Percentiles rank a stretch among this genome's conserved stretches.
Evolutionary conservation across 1,284 basidiomycete species (phyloP).

Genomic region (Naganishia albida): DNA sequence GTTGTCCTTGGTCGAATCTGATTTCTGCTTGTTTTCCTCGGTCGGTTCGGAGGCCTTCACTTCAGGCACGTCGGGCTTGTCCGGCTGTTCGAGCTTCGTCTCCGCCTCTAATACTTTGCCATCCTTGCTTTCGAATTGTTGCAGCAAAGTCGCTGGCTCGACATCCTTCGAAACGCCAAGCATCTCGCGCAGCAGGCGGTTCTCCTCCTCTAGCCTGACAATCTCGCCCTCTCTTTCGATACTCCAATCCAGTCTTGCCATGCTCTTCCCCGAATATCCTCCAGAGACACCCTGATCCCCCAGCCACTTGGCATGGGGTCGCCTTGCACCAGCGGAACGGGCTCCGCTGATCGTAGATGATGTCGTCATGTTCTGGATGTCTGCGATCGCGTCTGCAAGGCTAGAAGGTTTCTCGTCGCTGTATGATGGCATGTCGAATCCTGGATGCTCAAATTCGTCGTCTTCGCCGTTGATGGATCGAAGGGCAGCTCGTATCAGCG

Average conservation of each 20-base stretch:
- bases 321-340: not conserved
- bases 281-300: conserved; percentile 43
- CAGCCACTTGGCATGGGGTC: conserved; percentile 17
- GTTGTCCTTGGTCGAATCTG: not conserved
- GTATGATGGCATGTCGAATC: conserved; percentile 15
- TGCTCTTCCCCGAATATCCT: conserved; percentile 49
- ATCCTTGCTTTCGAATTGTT: not conserved
- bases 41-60: not conserved
- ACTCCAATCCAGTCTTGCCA: conserved; percentile 70
- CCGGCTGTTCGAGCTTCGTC: not conserved
- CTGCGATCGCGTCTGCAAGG: conserved; percentile 19
- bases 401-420: conserved; percentile 10
- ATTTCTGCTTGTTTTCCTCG: not conserved
- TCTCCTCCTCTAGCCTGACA: conserved; percentile 73
- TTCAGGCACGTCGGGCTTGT: not conserved
- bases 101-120: not conserved
- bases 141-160: conserved; percentile 1
- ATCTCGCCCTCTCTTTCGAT: conserved; percentile 81
- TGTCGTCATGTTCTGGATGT: conserved; percentile 21
- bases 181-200: conserved; percentile 69
- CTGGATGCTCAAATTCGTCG: conserved; percentile 25
- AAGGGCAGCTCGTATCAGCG: conserved; percentile 69
- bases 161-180: conserved; percentile 61
- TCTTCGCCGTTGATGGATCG: conserved; percentile 72
- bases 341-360: conserved; percentile 4